Evolutionary conservation across 257 asterid genomes (phyloP), one percentile per base, ranked within the genome.

Genomic region (Forsythia viridissima): DNA sequence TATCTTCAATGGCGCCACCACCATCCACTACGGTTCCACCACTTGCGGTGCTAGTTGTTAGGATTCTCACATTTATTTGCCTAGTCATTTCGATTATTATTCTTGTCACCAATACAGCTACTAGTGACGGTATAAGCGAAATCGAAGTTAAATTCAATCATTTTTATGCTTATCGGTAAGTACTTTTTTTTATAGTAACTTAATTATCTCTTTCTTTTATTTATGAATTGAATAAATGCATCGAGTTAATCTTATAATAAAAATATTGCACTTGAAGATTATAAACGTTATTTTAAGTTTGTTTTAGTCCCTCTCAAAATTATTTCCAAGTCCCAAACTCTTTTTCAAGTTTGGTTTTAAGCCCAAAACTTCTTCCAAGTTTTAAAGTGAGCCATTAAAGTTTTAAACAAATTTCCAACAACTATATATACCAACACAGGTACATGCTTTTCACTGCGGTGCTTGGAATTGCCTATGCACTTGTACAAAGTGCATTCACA

Each of bases 401-500:
- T 30, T 30, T 30, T 30, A 30, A 30, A 30, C 34, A 30, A 30
- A 24, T 24, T 30, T 30, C 2, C 34, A 30, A 30, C 34, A 30
- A 30, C 34, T 30, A 30, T 30, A 30, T 30, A 30, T 30, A 30
- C 34, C 34, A 30, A 30, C 34, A 34, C 84, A 89, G 93, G 3
- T 89, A 89, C 81, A 77, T 89, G 83, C 55, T 89, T 77, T 82
- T 91, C 6, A 57, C 77, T 16, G 84, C 39, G 15, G 76, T 89
- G 0, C 42, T 89, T 37, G 93, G 93, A 77, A 40, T 85, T 8
- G 87, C 86, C 0, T 87, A 84, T 16, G 79, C 90, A 5, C 83
- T 89, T 7, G 36, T 89, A 36, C 90, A 85, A 84, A 51, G 71
- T 63, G 90, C 90, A 39, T 89, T 89, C 70, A 68, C 90, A 41